These are phyloP conservation scores for Plasmodium malariae DNA, from an alignment of 169 alveolate species.

Conservation along the genomic window DNA sequence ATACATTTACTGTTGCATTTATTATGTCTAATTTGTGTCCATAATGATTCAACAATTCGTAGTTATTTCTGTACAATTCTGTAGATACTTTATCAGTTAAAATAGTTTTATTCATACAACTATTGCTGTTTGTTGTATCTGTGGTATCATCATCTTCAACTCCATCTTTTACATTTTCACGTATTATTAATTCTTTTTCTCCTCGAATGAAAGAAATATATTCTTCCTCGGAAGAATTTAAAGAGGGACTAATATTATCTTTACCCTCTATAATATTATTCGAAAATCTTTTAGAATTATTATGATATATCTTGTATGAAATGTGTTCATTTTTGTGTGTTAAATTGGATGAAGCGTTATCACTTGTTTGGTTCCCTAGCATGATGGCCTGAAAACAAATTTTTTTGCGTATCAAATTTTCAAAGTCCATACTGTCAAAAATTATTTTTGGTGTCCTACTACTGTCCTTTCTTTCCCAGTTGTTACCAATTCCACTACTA, in stretches of 20 bases:
- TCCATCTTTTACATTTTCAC: neutral
- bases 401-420: neutral
- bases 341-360: neutral
- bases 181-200: neutral
- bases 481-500: too few species aligned
- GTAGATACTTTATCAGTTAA: neutral
- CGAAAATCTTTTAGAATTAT: too few species aligned
- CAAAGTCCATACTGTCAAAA: neutral
- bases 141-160: neutral
- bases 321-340: neutral
- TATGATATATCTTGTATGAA: too few species aligned
- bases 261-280: too few species aligned
- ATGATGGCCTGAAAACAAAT: neutral
- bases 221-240: neutral
- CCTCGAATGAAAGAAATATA: neutral
- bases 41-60: slow-evolving; percentile 13
- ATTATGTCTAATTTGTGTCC: slow-evolving; percentile 19
- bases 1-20: slow-evolving; percentile 22
- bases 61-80: neutral
- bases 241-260: neutral
- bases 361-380: neutral
- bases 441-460: neutral
- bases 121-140: neutral
- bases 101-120: neutral
- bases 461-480: neutral